A percentile compares a stretch with the other conserved stretches of the same genome.
Evolutionary conservation across 495 filamentous ascomycete species (phyloP).

Genomic region (Tuber indicum): DNA sequence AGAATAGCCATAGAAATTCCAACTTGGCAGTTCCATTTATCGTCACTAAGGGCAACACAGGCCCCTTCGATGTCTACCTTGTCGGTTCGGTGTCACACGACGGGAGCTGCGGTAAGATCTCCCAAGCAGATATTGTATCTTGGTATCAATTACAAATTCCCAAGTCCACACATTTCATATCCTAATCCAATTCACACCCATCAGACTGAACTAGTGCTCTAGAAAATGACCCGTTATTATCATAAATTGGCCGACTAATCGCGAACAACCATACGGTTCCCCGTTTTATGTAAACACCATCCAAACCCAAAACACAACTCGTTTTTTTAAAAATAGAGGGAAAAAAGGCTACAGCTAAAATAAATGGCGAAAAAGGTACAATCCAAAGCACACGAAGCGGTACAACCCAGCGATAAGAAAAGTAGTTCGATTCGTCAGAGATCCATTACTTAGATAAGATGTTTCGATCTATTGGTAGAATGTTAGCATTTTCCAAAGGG

Average conservation of each 20-base stretch:
- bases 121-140: neutral
- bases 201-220: neutral
- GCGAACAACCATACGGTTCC: neutral
- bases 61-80: neutral
- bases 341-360: neutral
- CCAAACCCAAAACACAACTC: neutral
- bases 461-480: constrained; percentile 60
- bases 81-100: neutral
- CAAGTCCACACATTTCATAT: neutral
- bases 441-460: constrained; percentile 59
- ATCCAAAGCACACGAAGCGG: neutral
- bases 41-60: neutral
- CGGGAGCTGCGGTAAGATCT: neutral
- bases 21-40: neutral
- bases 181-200: neutral
- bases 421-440: neutral
- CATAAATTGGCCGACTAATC: neutral
- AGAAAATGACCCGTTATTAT: neutral
- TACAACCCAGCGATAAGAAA: neutral
- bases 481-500: neutral
- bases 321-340: neutral
- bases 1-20: neutral
- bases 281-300: neutral
- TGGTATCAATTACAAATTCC: neutral
- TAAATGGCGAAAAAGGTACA: neutral